Evolutionary conservation across 306 rosid genomes (phyloP).

Genomic region (Lablab purpureus): DNA sequence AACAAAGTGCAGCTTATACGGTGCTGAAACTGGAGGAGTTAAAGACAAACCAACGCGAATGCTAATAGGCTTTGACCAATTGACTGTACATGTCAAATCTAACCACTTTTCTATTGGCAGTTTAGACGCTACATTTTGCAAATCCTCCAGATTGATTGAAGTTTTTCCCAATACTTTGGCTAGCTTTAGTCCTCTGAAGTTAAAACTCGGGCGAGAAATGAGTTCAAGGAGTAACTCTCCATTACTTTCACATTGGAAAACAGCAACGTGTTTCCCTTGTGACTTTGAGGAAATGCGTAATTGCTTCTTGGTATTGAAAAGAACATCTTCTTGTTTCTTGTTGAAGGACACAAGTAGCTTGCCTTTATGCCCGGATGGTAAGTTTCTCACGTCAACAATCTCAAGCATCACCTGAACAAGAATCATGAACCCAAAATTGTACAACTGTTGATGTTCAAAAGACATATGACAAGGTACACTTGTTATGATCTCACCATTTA

Average conservation of each 20-base stretch:
- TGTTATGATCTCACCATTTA: neutral
- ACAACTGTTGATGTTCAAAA: neutral
- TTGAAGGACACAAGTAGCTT: conserved; percentile 45
- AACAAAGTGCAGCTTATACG: conserved; percentile 46
- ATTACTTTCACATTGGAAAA: conserved; percentile 53
- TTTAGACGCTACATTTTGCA: conserved; percentile 43
- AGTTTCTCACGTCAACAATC: conserved; percentile 54
- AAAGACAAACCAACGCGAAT: conserved; percentile 48
- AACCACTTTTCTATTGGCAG: conserved; percentile 55
- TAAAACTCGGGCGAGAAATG: conserved; percentile 36
- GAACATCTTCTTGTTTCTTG: conserved; percentile 45
- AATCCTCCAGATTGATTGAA: conserved; percentile 43
- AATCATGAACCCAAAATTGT: conserved; percentile 25
- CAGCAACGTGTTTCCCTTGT: conserved; percentile 47
- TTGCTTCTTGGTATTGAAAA: conserved; percentile 42
- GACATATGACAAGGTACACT: neutral
- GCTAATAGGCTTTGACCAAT: conserved; percentile 37
- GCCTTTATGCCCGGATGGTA: conserved; percentile 38
- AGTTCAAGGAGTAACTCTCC: conserved; percentile 54
- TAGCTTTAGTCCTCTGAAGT: conserved; percentile 33
- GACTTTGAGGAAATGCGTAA: conserved; percentile 44
- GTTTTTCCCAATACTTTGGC: conserved; percentile 48
- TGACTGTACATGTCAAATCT: conserved; percentile 38
- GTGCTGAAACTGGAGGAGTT: conserved; percentile 52
- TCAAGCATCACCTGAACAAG: conserved; percentile 57